Evolutionary conservation across 2,329 filamentous ascomycete genomes (phyloP), one percentile per base, ranked within the genome.

Genomic region (Penicillium thymicola): DNA sequence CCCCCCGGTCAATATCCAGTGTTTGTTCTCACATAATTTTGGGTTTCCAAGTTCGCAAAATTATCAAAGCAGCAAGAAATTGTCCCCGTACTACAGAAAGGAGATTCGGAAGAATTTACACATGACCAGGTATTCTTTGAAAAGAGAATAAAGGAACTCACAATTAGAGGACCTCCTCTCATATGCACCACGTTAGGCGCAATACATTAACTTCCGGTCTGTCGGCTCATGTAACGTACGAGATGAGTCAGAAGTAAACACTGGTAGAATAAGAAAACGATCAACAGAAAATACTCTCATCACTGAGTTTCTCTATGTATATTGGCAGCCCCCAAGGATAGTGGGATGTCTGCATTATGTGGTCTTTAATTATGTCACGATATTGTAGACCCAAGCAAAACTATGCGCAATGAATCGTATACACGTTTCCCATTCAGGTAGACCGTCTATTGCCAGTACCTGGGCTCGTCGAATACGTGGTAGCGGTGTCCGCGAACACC

Each of bases 381-480:
- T 41, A 48, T 49, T 48, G 55, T 38, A 45, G 44, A 55, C 51
- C 41, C 47, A 59, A 51, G 42, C 38, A 18, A 54, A 21, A 4
- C 25, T 55, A 27, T 27, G 44, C 45, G 43, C 30, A 36, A 38
- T 21, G 13, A 23, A 21, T 14, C n/a, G 2, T 21, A 21, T n/a
- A 21, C 7, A 28, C 54, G 21, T 11, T 48, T 6, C 21, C 16
- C 7, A 27, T 23, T 18, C 18, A 28, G 8, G 13, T 2, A 25
- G 25, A 57, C n/a, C 5, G 37, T 47, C 67, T 70, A 78, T 57
- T 75, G 69, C 71, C 75, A 80, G 62, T 94, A 96, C 71, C 89
- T 83, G 48, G 92, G 92, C 77, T 95, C 90, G 65, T 96, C 83
- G 75, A 99, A 97, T 30, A 97, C 94, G 74, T 99, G 94, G 75